Percentiles rank a stretch among this genome's conserved stretches.
Evolutionary conservation across 73 alveolate species (phyloP).

Genomic region (Paramecium bursaria): DNA sequence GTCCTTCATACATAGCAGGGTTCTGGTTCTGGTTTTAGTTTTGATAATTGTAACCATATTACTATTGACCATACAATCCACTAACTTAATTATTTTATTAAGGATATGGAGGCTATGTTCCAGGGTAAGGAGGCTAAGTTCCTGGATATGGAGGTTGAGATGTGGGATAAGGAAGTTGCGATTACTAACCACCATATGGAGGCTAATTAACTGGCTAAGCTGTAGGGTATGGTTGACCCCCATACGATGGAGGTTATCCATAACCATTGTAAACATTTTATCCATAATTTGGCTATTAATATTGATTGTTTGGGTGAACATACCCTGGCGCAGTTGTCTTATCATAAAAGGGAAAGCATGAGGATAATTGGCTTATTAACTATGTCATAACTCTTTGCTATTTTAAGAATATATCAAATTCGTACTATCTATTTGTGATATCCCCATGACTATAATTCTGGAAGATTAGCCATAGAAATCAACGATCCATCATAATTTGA

Average conservation of each 20-base stretch:
- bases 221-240: no score
- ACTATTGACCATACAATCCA: no score
- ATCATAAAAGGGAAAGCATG: constrained; percentile 16
- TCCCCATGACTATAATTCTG: constrained; percentile 2
- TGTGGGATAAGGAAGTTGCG: no score
- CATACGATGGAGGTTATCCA: not conserved
- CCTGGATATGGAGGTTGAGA: no score
- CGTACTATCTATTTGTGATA: constrained; percentile 6
- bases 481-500: constrained; percentile 38
- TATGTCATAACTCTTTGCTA: constrained; percentile 44
- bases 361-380: not conserved
- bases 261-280: not conserved
- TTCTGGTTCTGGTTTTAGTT: no score
- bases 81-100: no score
- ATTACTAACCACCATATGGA: no score
- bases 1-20: no score
- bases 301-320: not conserved
- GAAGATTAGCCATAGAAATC: not conserved
- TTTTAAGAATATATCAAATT: not conserved
- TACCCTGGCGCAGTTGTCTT: not conserved
- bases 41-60: no score
- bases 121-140: no score
- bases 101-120: no score
- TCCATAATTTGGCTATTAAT: not conserved
- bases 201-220: no score